A percentile compares a stretch with the other conserved stretches of the same genome.
Evolutionary conservation across 345 rosid genomes (phyloP).

Genomic region (Dipteronia sinensis): DNA sequence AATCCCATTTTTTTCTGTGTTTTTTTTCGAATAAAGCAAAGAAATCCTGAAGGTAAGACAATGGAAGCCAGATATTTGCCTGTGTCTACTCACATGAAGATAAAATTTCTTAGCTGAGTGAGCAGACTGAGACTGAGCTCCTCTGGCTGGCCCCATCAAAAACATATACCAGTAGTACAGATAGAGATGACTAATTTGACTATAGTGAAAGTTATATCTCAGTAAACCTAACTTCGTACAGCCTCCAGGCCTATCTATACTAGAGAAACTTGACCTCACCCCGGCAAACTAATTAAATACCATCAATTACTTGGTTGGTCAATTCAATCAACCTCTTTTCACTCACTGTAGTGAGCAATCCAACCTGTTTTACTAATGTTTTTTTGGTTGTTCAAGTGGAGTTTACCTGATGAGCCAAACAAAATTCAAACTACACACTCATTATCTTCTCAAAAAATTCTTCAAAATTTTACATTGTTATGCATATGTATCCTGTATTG

Average conservation of each 20-base stretch:
- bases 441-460: background rate
- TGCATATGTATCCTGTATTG: background rate
- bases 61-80: background rate
- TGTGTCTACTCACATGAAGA: background rate
- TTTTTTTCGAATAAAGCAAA: background rate
- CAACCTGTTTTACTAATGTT: background rate
- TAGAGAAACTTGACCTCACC: background rate
- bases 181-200: background rate
- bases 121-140: conserved; percentile 1
- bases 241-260: background rate
- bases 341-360: background rate
- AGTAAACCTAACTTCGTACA: background rate
- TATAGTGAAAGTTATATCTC: background rate
- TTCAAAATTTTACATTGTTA: too few relatives aligned
- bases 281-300: background rate
- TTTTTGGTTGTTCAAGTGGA: too few relatives aligned
- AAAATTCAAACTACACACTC: too few relatives aligned
- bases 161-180: background rate
- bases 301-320: background rate
- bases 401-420: too few relatives aligned
- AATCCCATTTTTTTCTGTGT: background rate
- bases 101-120: background rate
- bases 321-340: background rate
- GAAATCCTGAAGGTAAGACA: background rate
- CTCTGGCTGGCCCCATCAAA: background rate